Percentiles rank a stretch among this genome's conserved stretches.
Evolutionary conservation across 2,329 filamentous ascomycete genomes (phyloP).

Genomic region (Pseudogymnoascus sp.): DNA sequence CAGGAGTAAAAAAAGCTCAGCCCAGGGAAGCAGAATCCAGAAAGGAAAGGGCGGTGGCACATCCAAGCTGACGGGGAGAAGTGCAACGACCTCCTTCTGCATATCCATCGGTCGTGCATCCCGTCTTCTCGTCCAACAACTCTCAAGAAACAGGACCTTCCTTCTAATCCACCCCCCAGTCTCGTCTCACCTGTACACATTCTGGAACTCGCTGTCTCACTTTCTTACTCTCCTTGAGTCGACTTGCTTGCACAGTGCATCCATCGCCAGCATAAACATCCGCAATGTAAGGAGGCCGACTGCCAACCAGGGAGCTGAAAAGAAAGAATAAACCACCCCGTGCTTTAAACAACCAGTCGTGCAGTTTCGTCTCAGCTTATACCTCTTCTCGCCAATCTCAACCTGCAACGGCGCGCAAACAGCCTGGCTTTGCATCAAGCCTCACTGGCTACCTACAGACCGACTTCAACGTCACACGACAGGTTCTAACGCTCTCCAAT

Average conservation of each 20-base stretch:
- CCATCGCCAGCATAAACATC: conserved; percentile 6
- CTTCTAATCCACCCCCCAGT: not conserved
- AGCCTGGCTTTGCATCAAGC: conserved; percentile 1
- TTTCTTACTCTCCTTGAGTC: not conserved
- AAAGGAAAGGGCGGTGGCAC: not conserved
- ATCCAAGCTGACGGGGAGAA: not conserved
- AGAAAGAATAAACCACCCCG: not conserved
- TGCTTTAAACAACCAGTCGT: not conserved
- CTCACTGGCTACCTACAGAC: not conserved
- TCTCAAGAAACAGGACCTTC: not conserved
- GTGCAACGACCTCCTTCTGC: not conserved
- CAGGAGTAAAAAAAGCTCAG: conserved; percentile 5
- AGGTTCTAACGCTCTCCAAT: not conserved
- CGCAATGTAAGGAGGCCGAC: not conserved
- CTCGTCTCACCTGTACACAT: conserved; percentile 4
- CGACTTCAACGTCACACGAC: not conserved
- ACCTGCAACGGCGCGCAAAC: conserved; percentile 3
- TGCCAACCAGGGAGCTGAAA: not conserved
- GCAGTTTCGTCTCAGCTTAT: not conserved
- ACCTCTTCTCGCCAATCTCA: not conserved
- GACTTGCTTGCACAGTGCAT: not conserved
- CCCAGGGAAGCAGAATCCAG: not conserved
- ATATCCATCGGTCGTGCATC: not conserved
- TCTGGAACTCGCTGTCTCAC: conserved; percentile 3
- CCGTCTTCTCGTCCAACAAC: not conserved